Conservation (phyloP, 139 green algal species). For the Parachlorella kessleri region DNA sequence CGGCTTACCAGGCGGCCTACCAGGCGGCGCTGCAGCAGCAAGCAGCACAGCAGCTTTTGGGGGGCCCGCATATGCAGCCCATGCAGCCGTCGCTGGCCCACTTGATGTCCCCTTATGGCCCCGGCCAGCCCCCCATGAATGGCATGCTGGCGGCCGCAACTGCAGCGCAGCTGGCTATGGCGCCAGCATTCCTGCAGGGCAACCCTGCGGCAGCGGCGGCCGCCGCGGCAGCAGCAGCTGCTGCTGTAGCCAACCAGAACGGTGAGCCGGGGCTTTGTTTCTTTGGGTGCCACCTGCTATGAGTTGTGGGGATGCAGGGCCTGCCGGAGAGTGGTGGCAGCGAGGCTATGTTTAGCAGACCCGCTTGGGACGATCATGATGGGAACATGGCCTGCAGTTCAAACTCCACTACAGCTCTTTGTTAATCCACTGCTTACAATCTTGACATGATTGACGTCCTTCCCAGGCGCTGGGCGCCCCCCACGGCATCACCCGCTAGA, state of each 20-base stretch:
- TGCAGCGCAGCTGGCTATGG: conserved; percentile 65
- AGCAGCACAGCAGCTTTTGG: conserved; percentile 33
- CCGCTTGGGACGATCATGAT: no score
- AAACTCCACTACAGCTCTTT: no score
- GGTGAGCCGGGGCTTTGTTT: neutral
- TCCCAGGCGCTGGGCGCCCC: no score
- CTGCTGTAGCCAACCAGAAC: conserved; percentile 38
- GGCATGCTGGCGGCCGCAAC: conserved; percentile 52
- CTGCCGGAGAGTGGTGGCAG: no score
- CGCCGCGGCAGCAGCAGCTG: conserved; percentile 60
- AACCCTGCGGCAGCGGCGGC: conserved; percentile 53
- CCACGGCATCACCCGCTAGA: no score
- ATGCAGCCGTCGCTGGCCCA: conserved; percentile 28
- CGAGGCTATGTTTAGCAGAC: no score
- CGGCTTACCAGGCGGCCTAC: conserved; percentile 88
- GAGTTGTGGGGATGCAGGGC: no score
- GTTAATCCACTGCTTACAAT: no score
- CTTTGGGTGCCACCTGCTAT: no score
- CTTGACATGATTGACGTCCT: no score
- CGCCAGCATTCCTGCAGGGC: conserved; percentile 34
- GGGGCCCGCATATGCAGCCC: conserved; percentile 12
- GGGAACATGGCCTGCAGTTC: no score
- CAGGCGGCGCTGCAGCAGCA: conserved; percentile 80
- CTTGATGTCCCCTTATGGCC: conserved; percentile 13
- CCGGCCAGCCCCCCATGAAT: conserved; percentile 30